These are phyloP conservation scores for Suhomyces ambrosiae DNA, from an alignment of 1,139 yeast genomes.

Conservation along the genomic window DNA sequence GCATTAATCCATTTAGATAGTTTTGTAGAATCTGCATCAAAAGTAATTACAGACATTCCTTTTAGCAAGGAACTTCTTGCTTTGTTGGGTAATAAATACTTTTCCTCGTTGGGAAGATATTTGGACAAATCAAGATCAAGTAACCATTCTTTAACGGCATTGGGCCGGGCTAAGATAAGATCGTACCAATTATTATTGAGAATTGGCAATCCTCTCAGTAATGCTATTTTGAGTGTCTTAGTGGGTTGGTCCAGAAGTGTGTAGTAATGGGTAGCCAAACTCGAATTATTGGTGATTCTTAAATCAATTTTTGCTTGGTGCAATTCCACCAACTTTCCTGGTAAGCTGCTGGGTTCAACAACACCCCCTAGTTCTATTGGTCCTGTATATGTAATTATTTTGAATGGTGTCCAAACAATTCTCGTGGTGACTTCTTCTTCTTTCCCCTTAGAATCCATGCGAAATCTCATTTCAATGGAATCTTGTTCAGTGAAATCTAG, in stretches of 20 bases:
- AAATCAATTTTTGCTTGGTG: slow-evolving; percentile 26
- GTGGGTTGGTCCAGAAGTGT: slow-evolving; percentile 16
- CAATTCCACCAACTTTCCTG: slow-evolving; percentile 6
- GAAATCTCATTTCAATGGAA: slow-evolving; percentile 23
- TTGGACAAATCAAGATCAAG: slow-evolving; percentile 16
- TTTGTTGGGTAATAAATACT: slow-evolving; percentile 19
- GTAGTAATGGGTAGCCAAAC: slow-evolving; percentile 30
- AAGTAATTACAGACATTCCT: slow-evolving; percentile 15
- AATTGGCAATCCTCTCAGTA: slow-evolving; percentile 32
- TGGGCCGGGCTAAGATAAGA: slow-evolving; percentile 14
- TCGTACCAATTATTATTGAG: slow-evolving; percentile 28
- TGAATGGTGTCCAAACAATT: slow-evolving; percentile 30
- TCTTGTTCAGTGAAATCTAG: slow-evolving; percentile 20
- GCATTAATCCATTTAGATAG: slow-evolving; percentile 19
- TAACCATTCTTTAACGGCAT: slow-evolving; percentile 26
- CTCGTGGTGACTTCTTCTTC: slow-evolving; percentile 16
- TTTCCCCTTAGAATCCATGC: slow-evolving; percentile 18
- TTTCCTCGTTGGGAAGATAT: slow-evolving; percentile 22
- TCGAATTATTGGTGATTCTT: slow-evolving; percentile 22
- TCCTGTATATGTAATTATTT: slow-evolving; percentile 15
- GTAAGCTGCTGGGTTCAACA: slow-evolving; percentile 6
- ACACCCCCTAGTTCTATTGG: slow-evolving; percentile 7
- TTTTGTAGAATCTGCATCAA: slow-evolving; percentile 11
- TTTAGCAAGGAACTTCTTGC: slow-evolving; percentile 19
- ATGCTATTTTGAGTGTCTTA: slow-evolving; percentile 18